phyloP scores from a whole-genome alignment of 2,329 filamentous ascomycete species.

The Apiospora arundinis region DNA sequence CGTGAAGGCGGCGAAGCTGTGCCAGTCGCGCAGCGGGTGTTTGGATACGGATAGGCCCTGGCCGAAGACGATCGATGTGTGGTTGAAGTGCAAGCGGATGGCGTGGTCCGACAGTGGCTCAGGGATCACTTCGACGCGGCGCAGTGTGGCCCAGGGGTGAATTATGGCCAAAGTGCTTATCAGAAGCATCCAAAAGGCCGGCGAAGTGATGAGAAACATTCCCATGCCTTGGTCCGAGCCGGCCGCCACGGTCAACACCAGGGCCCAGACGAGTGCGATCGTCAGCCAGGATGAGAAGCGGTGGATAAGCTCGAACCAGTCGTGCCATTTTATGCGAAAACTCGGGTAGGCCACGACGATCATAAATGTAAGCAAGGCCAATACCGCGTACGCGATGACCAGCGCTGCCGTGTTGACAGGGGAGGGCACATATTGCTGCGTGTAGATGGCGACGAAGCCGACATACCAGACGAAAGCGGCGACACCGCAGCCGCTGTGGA shows the following conservation, averaged over 20 bases:
- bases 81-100: slow-evolving; percentile 62
- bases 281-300: slow-evolving; percentile 63
- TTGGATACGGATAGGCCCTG: slow-evolving; percentile 59
- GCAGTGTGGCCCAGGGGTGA: slow-evolving; percentile 67
- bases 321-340: slow-evolving; percentile 57
- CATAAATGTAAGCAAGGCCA: slow-evolving; percentile 54
- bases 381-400: slow-evolving; percentile 48
- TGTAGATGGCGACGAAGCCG: slow-evolving; percentile 37
- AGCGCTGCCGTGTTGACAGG: not conserved
- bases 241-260: slow-evolving; percentile 38
- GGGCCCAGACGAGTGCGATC: slow-evolving; percentile 55
- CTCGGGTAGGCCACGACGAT: slow-evolving; percentile 56
- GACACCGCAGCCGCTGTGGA: slow-evolving; percentile 58
- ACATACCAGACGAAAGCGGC: slow-evolving; percentile 55
- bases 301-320: slow-evolving; percentile 63
- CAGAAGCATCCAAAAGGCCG: slow-evolving; percentile 62
- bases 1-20: slow-evolving; percentile 67
- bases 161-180: slow-evolving; percentile 61
- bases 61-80: slow-evolving; percentile 54
- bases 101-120: slow-evolving; percentile 67
- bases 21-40: slow-evolving; percentile 63
- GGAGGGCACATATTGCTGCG: not conserved
- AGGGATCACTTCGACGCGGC: slow-evolving; percentile 60
- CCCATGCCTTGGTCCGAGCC: slow-evolving; percentile 36
- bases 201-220: slow-evolving; percentile 46